Percentiles rank a stretch among this genome's conserved stretches.
Evolutionary conservation across 1,284 basidiomycete genomes (phyloP).

Genomic region (Heterobasidion irregulare): DNA sequence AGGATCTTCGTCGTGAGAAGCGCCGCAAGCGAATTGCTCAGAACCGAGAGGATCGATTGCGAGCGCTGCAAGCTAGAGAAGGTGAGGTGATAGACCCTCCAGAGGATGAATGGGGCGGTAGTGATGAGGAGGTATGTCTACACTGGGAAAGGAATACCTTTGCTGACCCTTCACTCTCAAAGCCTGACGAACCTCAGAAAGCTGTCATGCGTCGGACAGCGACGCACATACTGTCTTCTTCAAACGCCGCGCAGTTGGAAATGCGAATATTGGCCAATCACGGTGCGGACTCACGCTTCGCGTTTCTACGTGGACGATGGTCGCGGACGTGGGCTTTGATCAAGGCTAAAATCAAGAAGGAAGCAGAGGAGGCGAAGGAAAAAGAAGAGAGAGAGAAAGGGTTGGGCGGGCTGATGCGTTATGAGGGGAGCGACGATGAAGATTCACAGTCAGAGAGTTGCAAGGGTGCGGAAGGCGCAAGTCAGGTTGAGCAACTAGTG

Average conservation of each 20-base stretch:
- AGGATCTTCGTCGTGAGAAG: slow-evolving; percentile 60
- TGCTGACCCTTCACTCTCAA: slow-evolving; percentile 1
- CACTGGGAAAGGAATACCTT: background rate
- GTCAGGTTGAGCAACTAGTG: background rate
- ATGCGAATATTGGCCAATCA: slow-evolving; percentile 86
- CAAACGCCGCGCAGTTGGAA: slow-evolving; percentile 72
- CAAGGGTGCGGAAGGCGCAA: background rate
- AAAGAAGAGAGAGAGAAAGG: slow-evolving; percentile 18
- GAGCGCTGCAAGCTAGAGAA: slow-evolving; percentile 41
- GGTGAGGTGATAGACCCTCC: slow-evolving; percentile 20
- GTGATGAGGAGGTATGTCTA: slow-evolving; percentile 62
- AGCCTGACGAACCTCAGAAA: slow-evolving; percentile 63
- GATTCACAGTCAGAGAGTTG: background rate
- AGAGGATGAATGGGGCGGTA: slow-evolving; percentile 54
- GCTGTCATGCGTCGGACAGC: slow-evolving; percentile 75
- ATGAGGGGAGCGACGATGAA: background rate
- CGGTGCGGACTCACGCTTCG: slow-evolving; percentile 60
- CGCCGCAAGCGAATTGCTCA: slow-evolving; percentile 53
- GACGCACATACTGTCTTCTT: slow-evolving; percentile 52
- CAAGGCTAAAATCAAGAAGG: slow-evolving; percentile 34
- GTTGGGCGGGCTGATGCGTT: slow-evolving; percentile 36
- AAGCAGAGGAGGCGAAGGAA: slow-evolving; percentile 23
- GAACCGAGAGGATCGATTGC: slow-evolving; percentile 53
- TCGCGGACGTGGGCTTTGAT: slow-evolving; percentile 47
- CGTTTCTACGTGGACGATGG: slow-evolving; percentile 75